Percentiles rank a stretch among this genome's conserved stretches.
Conservation (phyloP, 1,139 yeast genomes). For the Scheffersomyces segobiensis region DNA sequence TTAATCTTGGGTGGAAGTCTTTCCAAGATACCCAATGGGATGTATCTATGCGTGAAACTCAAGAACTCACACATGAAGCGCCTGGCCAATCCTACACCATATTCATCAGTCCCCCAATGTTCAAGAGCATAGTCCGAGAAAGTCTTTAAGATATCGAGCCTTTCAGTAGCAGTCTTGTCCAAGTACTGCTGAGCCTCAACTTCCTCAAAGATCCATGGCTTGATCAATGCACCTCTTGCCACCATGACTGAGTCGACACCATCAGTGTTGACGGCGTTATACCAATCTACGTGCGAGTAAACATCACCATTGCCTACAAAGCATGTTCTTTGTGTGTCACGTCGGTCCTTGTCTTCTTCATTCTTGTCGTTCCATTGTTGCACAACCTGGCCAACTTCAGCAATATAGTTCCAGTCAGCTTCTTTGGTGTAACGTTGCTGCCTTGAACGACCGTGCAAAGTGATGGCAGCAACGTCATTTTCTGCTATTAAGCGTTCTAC, state of each 20-base stretch:
- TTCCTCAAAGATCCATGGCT: slow-evolving; percentile 99
- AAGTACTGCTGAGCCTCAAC: slow-evolving; percentile 84
- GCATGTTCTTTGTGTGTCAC: slow-evolving; percentile 51
- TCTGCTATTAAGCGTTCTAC: slow-evolving; percentile 72
- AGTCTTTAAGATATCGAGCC: slow-evolving; percentile 69
- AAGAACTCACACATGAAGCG: slow-evolving; percentile 92
- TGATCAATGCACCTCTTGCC: slow-evolving; percentile 95
- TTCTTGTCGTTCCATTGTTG: slow-evolving; percentile 55
- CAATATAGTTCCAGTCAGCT: slow-evolving; percentile 92
- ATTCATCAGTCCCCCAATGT: slow-evolving; percentile 98
- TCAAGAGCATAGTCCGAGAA: slow-evolving; percentile 82
- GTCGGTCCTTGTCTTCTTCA: slow-evolving; percentile 54
- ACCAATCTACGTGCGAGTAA: slow-evolving; percentile 86
- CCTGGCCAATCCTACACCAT: slow-evolving; percentile 85
- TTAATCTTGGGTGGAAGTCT: slow-evolving; percentile 84
- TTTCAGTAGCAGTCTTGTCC: slow-evolving; percentile 87
- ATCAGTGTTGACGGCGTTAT: slow-evolving; percentile 63
- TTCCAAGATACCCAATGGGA: slow-evolving; percentile 92
- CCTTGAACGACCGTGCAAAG: slow-evolving; percentile 93
- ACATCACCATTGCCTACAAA: slow-evolving; percentile 94
- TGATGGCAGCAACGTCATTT: slow-evolving; percentile 85
- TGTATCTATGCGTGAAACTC: slow-evolving; percentile 90
- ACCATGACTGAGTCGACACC: slow-evolving; percentile 95
- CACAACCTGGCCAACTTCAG: slow-evolving; percentile 69
- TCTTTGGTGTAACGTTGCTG: slow-evolving; percentile 90